Base-by-base conservation (phyloP, 2,329 filamentous ascomycete species). In the Xylariales sp. region DNA sequence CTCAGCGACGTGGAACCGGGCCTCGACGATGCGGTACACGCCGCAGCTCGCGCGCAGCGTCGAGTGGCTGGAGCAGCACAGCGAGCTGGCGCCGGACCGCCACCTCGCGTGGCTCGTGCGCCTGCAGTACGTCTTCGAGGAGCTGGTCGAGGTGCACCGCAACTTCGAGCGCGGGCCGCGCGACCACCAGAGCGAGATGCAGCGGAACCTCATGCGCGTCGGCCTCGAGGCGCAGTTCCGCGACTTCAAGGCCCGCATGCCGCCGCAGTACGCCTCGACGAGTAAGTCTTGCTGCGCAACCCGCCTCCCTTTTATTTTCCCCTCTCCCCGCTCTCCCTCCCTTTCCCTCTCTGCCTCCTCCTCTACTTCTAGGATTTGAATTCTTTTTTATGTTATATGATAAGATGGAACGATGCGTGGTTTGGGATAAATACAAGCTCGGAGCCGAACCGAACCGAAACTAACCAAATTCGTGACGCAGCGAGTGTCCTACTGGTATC, bases 161-260 rank as follows among this genome's bases (percentile, higher is more conserved):
- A 73, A 43, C 9, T 76, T 77, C 50, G 73, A 72, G 18, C 48
- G 58, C 5, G 74, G 74, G 7, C 57, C 66, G 8, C 69, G 64
- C 8, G 62, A 69, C 32, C 60, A 65, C n/a, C 76, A 78, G 54
- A 77, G 73, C 65, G 76, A 81, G 45, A 80, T 84, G 64, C 83
- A 86, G 52, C 78, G 76, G 23, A 75, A 78, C 2, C 78, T 87
- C 18, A 78, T 86, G 67, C 73, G 84, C n/a, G 76, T 81, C 1
- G 85, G 85, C 0, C 79, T 87, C 34, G 83, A 85, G 65, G 74
- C 81, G 3, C 84, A 86, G 69, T 74, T 84, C 8, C 70, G 73
- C n/a, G 81, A 85, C 46, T 80, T 82, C 70, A 78, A 81, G 48
- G 68, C 72, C 5, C 68, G 65, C 2, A 81, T 86, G 59, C 73